Conservation (phyloP, 1,139 yeast species). For the Yamadazyma buinensis region DNA sequence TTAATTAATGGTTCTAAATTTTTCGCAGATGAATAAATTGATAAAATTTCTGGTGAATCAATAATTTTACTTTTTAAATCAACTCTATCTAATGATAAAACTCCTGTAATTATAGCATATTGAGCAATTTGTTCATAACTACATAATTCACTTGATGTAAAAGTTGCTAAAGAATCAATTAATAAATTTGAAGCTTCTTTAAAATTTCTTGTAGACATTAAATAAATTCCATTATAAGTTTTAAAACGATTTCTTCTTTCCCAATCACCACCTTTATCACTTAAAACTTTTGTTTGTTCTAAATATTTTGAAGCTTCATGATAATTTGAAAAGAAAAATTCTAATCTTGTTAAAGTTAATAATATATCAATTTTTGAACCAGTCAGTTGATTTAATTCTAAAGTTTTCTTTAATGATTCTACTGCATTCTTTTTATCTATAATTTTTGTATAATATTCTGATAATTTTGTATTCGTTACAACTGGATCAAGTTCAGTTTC, state of each 20-base stretch:
- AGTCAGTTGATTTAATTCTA: constrained; percentile 76
- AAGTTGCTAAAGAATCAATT: constrained; percentile 90
- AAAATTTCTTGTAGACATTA: constrained; percentile 82
- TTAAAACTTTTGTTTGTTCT: constrained; percentile 67
- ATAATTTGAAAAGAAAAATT: constrained; percentile 82
- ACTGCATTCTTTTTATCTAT: constrained; percentile 80
- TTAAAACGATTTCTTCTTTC: constrained; percentile 94
- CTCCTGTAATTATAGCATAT: constrained; percentile 84
- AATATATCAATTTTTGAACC: constrained; percentile 88
- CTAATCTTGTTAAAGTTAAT: constrained; percentile 78
- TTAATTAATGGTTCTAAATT: constrained; percentile 78
- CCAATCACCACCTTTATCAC: constrained; percentile 99
- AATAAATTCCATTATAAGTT: constrained; percentile 83
- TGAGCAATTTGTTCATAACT: constrained; percentile 88
- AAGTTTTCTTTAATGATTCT: constrained; percentile 67
- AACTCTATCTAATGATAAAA: constrained; percentile 75
- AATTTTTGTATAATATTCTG: constrained; percentile 82
- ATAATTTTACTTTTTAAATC: constrained; percentile 80
- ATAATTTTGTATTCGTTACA: constrained; percentile 73
- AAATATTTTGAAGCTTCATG: constrained; percentile 66
- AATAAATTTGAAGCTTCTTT: constrained; percentile 76
- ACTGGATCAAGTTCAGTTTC: constrained; percentile 86
- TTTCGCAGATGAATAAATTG: constrained; percentile 70
- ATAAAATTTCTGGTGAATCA: constrained; percentile 90
- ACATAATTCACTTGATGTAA: constrained; percentile 91